Base-by-base conservation (phyloP, 2,329 filamentous ascomycete species). In the Saccharata proteae region DNA sequence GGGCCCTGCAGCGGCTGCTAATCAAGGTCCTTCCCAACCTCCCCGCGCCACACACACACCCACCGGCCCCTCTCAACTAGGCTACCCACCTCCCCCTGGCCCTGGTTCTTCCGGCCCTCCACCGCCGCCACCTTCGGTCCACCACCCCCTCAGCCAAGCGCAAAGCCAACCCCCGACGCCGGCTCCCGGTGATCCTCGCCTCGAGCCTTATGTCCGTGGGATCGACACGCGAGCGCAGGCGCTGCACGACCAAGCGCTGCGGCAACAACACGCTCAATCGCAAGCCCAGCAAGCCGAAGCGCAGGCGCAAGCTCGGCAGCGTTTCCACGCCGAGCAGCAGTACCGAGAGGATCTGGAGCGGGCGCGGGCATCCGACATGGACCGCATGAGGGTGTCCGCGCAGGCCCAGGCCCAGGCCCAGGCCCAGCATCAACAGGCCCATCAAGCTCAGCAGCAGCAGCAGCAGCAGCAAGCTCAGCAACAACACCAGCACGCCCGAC, bases 391-490 rank as follows among this genome's bases (percentile, higher is more conserved):
- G n/a, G n/a, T n/a, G n/a, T n/a, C n/a, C n/a, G n/a, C n/a, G n/a
- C n/a, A n/a, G n/a, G n/a, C n/a, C n/a, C 32, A 34, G 4, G 32
- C 32, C 10, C 32, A 34, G 10, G 32, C 32, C 3, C 32, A 34
- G 6, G 25, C 25, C 6, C 26, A 34, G 10, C 32, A 34, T n/a
- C 26, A 34, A n/a, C 26, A 29, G 20, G 26, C 26, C 1, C 26
- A 24, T 3, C 23, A 25, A 10, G 32, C 32, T 7, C 26, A 29
- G 32, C 29, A 31, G 9, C 29, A 23, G 4, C 17, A 19, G 8
- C 23, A 32, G 16, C 22, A 32, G 23, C 20, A 26, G 7, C 30
- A 24, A 4, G 17, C 17, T 5, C 30, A 32, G 10, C 23, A 32
- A 15, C 23, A 32, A 16, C 11, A 15, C 16, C 16, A 15, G 9